Evolutionary conservation across 2,329 filamentous ascomycete genomes (phyloP).

Genomic region (Fusarium continuum): DNA sequence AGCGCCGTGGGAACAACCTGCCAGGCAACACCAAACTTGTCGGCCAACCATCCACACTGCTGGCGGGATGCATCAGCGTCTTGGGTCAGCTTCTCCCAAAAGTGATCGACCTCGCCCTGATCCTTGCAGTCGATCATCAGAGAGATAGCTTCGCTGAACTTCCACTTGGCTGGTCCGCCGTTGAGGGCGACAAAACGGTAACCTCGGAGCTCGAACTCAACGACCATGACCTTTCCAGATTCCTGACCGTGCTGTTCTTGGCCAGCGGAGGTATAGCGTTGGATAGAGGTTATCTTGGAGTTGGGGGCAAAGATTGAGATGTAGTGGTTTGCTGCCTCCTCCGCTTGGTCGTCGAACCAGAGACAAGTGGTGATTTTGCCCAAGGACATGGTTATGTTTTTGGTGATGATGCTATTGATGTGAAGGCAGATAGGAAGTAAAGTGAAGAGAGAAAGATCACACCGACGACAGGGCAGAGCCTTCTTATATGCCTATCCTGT

Average conservation of each 20-base stretch:
- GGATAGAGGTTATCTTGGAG: constrained; percentile 48
- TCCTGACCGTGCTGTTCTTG: constrained; percentile 45
- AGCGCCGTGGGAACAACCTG: constrained; percentile 55
- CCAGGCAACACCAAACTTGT: constrained; percentile 58
- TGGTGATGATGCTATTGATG: neutral
- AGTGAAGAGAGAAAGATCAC: neutral
- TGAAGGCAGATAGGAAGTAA: neutral
- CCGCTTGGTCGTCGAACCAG: constrained; percentile 54
- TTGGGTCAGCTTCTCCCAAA: constrained; percentile 55
- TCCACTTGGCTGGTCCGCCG: constrained; percentile 52
- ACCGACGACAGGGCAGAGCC: neutral
- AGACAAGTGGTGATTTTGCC: constrained; percentile 48
- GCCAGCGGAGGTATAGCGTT: constrained; percentile 45
- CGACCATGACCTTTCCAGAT: constrained; percentile 47
- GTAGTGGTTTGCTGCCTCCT: constrained; percentile 55
- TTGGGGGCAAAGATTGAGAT: constrained; percentile 52
- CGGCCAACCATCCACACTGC: constrained; percentile 57
- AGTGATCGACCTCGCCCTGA: constrained; percentile 59
- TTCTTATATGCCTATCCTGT: neutral
- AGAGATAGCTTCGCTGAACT: constrained; percentile 53
- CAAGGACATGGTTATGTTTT: constrained; percentile 26
- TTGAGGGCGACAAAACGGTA: constrained; percentile 55
- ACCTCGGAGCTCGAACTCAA: constrained; percentile 53
- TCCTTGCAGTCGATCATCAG: constrained; percentile 56
- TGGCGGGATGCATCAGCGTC: constrained; percentile 50